Percentiles rank a stretch among this genome's conserved stretches.
phyloP scores from a whole-genome alignment of 306 rosid species.

The Vigna nakashimae region DNA sequence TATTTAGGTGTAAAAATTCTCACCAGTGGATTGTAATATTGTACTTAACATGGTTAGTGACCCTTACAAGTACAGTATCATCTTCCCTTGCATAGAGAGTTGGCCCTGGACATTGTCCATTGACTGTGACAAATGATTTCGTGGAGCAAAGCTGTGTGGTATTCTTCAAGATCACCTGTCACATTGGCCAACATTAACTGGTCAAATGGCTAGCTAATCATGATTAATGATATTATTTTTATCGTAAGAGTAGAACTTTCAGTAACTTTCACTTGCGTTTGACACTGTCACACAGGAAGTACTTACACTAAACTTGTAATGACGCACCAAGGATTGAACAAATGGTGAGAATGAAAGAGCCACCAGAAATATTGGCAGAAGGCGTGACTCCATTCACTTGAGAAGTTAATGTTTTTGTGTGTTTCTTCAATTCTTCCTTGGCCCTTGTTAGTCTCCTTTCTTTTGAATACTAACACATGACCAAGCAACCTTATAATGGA shows the following conservation, averaged over 20 bases:
- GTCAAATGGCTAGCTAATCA: background rate
- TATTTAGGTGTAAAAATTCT: conserved; percentile 37
- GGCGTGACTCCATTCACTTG: conserved; percentile 50
- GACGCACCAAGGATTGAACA: conserved; percentile 64
- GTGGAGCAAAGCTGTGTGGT: conserved; percentile 68
- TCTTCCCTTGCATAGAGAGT: conserved; percentile 76
- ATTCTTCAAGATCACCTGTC: conserved; percentile 70
- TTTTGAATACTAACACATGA: conserved; percentile 38
- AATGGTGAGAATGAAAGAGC: conserved; percentile 52
- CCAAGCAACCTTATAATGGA: conserved; percentile 40
- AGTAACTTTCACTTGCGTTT: conserved; percentile 13
- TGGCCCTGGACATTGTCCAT: conserved; percentile 79
- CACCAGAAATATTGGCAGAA: conserved; percentile 51
- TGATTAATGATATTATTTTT: conserved; percentile 14
- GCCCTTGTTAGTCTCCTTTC: conserved; percentile 25
- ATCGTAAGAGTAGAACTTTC: conserved; percentile 22
- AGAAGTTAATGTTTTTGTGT: conserved; percentile 16
- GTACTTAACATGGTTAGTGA: conserved; percentile 64
- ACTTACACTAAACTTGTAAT: conserved; percentile 69
- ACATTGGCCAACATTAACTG: conserved; percentile 32
- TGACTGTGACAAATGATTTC: conserved; percentile 59
- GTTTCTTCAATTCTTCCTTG: conserved; percentile 35
- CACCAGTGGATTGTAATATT: conserved; percentile 82
- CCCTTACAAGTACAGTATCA: conserved; percentile 67
- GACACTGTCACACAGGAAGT: conserved; percentile 29